Evolutionary conservation across 2,329 filamentous ascomycete species (phyloP), one percentile per base, ranked within the genome.

Genomic region (Cordyceps pruinosa): DNA sequence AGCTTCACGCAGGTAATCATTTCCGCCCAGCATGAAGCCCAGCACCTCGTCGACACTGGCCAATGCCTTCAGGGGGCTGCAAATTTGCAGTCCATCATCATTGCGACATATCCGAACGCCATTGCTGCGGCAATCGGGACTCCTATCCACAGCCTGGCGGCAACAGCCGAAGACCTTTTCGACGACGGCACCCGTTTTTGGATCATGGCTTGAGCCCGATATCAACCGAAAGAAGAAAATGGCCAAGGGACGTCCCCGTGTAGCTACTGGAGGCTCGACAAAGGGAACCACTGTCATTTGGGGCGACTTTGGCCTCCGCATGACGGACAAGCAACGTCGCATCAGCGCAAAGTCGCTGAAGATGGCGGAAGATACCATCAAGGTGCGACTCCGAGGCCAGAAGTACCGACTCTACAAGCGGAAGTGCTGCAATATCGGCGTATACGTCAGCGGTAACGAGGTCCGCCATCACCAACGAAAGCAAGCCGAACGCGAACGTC

Each of bases 231-330:
- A 90, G 70, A 87, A 85, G 68, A 90, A 89, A 72, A 96, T 95
- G 79, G 92, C 91, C 64, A 97, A 97, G 76, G 94, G 93, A 39
- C 84, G 91, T 2, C 87, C 89, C 50, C 85, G 90, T 65, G 91
- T 97, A 49, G 83, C 89, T 25, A 99, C 92, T 0, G 94, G 94
- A 61, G 94, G 94, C 60, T 95, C 89, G 56, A 86, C 82, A 35
- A 91, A 95, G 71, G 94, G 94, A 64, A 99, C 94, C 35, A 97
- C 93, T 0, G 88, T 99, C 21, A 85, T 95, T 58, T 97, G 91
- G 90, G 94, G 94, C 56, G 92, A 97, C 72, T 99, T 92, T 70
- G 94, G 94, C 9, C 77, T 99, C 64, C 89, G 94, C 58, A 94
- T 99, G 86, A 85, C 81, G 61, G 94, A 99, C 73, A 89, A 96